Base-by-base conservation (phyloP, 768 basidiomycete genomes). In the Tulasnella sp. region DNA sequence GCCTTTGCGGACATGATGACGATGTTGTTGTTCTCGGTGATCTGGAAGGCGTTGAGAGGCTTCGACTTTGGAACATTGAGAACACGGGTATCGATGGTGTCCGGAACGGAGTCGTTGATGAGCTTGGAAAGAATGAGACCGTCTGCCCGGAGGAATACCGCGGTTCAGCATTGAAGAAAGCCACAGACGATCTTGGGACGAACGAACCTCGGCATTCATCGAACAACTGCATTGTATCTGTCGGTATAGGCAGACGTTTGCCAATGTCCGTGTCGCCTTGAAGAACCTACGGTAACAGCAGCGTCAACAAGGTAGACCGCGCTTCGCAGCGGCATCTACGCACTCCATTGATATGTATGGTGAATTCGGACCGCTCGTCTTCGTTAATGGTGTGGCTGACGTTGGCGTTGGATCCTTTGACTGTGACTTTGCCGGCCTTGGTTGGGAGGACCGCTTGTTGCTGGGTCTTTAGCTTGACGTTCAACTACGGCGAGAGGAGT, bases 21-120 rank as follows among this genome's bases (percentile, higher is more conserved):
- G 78, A 99, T 97, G 81, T 98, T 99, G 85, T 99, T 98, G 84
- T 98, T 98, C 80, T 99, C 97, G 0, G 97, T 98, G 77, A 98
- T 98, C 78, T 99, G 95, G 87, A 99, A 99, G 0, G 94, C 93
- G 78, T 99, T 99, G 63, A 99, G 85, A 0, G 91, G 87, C 81
- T 94, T 96, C 2, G 85, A 76, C 3, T 85, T 84, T 0, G 95
- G 87, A 80, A 91, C 96, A 84, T 99, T 98, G 76, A 99, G 85
- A 7, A 99, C 97, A 85, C 97, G 96, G 74, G 88, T 91, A 82
- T 98, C 96, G 82, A 99, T 99, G 6, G 97, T 99, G 81, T 98
- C 96, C 12, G 97, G 96, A 3, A 99, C 97, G 59, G 97, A 96
- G 82, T 99, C 96, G 81, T 99, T 96, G 85, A 98, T 94, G 75